Percentiles rank a stretch among this genome's conserved stretches.
Conservation (phyloP, 2,329 filamentous ascomycete genomes). For the Botryosphaeria dothidea region DNA sequence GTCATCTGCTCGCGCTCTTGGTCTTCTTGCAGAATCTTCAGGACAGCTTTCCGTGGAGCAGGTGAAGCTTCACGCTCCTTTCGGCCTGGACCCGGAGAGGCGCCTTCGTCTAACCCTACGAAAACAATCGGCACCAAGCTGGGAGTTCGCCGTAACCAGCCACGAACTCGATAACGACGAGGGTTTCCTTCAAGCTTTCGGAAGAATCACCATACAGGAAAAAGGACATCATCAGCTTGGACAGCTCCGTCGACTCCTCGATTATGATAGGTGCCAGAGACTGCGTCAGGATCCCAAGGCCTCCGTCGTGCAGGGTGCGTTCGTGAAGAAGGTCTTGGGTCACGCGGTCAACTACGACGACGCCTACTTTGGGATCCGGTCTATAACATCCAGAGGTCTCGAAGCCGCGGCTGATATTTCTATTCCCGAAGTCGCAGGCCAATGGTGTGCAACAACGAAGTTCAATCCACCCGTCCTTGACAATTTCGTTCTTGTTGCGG, state of each 20-base stretch:
- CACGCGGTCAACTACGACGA: not conserved
- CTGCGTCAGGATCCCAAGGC: not conserved
- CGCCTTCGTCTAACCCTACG: not conserved
- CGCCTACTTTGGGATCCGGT: not conserved
- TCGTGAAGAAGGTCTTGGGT: not conserved
- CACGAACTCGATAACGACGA: not conserved
- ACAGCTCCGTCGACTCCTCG: not conserved
- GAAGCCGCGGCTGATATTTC: not conserved
- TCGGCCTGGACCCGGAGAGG: not conserved
- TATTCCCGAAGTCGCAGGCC: not conserved
- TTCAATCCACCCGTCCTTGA: not conserved
- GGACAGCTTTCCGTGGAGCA: not conserved
- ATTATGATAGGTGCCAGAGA: not conserved
- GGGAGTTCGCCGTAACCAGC: not conserved
- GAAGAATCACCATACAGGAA: not conserved
- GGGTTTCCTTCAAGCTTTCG: not conserved
- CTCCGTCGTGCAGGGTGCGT: not conserved
- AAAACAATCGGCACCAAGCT: not conserved
- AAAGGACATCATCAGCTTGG: not conserved
- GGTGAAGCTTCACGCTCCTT: not conserved
- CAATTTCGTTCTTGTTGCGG: not conserved
- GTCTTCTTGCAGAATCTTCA: too few relatives aligned
- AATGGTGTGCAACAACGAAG: not conserved
- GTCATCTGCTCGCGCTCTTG: conserved; percentile 19
- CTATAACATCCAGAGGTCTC: not conserved